Conservation (phyloP, 805 yeast genomes). For the Wickerhamiella alocasiicola region DNA sequence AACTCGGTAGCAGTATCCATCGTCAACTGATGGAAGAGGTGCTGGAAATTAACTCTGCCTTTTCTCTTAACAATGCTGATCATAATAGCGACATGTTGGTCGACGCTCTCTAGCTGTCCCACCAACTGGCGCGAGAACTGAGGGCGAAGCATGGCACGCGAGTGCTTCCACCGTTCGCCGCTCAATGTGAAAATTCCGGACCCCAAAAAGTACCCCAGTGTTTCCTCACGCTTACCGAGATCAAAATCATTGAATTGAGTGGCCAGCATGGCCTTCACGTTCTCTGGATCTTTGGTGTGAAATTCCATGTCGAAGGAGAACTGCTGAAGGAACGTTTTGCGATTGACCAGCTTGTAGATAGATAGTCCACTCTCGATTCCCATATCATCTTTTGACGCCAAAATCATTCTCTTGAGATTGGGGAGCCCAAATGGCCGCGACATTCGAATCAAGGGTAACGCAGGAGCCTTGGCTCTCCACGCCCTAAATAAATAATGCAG, state of each 20-base stretch:
- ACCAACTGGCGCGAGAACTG: slow-evolving; percentile 28
- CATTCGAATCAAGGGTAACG: slow-evolving; percentile 2
- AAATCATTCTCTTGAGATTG: slow-evolving; percentile 2
- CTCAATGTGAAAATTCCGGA: slow-evolving; percentile 29
- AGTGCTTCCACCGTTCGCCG: slow-evolving; percentile 29
- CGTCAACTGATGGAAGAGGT: slow-evolving; percentile 19
- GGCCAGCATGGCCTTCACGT: slow-evolving; percentile 23
- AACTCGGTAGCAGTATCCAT: slow-evolving; percentile 26
- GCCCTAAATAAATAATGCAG: not conserved
- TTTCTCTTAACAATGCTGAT: slow-evolving; percentile 11
- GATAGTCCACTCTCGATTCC: not conserved
- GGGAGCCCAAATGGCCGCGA: slow-evolving; percentile 8
- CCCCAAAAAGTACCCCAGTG: slow-evolving; percentile 25
- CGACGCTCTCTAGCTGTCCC: slow-evolving; percentile 21
- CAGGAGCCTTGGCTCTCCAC: not conserved
- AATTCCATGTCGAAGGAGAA: slow-evolving; percentile 11
- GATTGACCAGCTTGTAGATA: not conserved
- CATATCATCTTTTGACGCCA: not conserved
- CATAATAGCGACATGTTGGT: slow-evolving; percentile 22
- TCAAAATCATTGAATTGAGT: slow-evolving; percentile 25
- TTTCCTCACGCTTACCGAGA: slow-evolving; percentile 23
- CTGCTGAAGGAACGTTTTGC: slow-evolving; percentile 5
- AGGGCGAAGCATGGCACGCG: slow-evolving; percentile 29
- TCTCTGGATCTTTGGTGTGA: slow-evolving; percentile 23
- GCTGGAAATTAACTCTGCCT: slow-evolving; percentile 16